These are phyloP conservation scores for Penicillium sp. DNA, from an alignment of 2,329 filamentous ascomycete genomes.

Conservation along the genomic window DNA sequence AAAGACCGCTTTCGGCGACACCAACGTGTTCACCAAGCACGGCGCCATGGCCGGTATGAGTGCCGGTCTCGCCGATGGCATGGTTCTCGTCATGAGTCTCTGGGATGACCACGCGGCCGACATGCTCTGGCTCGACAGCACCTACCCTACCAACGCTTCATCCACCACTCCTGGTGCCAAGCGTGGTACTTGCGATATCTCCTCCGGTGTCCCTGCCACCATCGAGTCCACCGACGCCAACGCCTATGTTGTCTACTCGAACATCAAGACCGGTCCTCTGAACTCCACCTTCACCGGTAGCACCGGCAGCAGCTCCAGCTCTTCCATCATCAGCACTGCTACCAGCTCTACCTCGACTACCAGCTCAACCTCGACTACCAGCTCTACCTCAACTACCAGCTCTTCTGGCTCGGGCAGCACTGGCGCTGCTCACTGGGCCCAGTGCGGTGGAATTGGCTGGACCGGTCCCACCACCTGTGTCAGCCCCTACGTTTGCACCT, in stretches of 20 bases:
- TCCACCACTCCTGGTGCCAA: slow-evolving; percentile 55
- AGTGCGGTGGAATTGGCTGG: slow-evolving; percentile 46
- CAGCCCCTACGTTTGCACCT: slow-evolving; percentile 42
- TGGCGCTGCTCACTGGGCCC: slow-evolving; percentile 33
- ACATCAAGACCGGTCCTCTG: slow-evolving; percentile 65
- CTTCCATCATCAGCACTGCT: slow-evolving; percentile 19
- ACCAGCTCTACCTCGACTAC: slow-evolving; percentile 10
- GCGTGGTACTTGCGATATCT: slow-evolving; percentile 62
- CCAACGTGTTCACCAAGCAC: slow-evolving; percentile 58
- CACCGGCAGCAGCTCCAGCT: slow-evolving; percentile 13
- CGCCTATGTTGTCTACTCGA: slow-evolving; percentile 63
- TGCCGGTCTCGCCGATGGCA: slow-evolving; percentile 60
- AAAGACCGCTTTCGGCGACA: slow-evolving; percentile 63
- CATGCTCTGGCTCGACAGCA: slow-evolving; percentile 78
- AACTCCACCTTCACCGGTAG: slow-evolving; percentile 55
- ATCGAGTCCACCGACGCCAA: slow-evolving; percentile 56
- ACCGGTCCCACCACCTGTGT: slow-evolving; percentile 43
- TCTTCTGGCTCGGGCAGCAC: slow-evolving; percentile 17
- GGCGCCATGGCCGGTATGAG: slow-evolving; percentile 65
- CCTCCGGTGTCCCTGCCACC: slow-evolving; percentile 58
- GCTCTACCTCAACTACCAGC: too few relatives aligned
- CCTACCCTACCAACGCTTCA: slow-evolving; percentile 60
- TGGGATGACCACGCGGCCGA: slow-evolving; percentile 71
- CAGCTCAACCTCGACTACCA: slow-evolving; percentile 16
- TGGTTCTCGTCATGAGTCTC: slow-evolving; percentile 67